Conservation (phyloP, 2,329 filamentous ascomycete species). For the Aureobasidium sp. region DNA sequence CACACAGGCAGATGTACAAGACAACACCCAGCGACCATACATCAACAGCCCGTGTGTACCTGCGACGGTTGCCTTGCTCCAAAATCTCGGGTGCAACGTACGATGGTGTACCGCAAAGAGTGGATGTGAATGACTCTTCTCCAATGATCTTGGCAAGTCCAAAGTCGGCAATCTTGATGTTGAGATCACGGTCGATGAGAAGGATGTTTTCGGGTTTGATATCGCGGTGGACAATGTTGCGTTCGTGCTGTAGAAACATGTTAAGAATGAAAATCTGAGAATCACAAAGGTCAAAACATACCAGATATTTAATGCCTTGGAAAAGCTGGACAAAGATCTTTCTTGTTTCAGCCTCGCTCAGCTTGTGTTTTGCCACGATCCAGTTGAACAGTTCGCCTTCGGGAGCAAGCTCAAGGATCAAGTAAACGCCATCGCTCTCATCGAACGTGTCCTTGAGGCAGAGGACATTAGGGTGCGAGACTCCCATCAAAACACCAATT, state of each 20-base stretch:
- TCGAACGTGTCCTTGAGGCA: constrained; percentile 94
- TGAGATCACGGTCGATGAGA: constrained; percentile 72
- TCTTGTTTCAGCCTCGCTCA: constrained; percentile 74
- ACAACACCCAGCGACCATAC: constrained; percentile 98
- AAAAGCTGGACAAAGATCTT: constrained; percentile 88
- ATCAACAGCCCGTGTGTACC: constrained; percentile 92
- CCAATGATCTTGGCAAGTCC: constrained; percentile 97
- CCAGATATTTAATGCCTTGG: constrained; percentile 88
- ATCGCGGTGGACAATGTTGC: constrained; percentile 93
- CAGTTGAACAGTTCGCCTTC: constrained; percentile 95
- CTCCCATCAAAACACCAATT: constrained; percentile 93
- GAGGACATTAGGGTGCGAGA: constrained; percentile 86
- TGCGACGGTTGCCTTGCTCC: constrained; percentile 68
- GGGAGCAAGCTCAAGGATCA: constrained; percentile 81
- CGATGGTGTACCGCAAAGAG: constrained; percentile 80
- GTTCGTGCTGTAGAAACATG: constrained; percentile 62
- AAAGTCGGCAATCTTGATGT: constrained; percentile 91
- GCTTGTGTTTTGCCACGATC: constrained; percentile 83
- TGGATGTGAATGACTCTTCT: constrained; percentile 96
- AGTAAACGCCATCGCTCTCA: constrained; percentile 80
- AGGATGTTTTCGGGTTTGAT: constrained; percentile 98
- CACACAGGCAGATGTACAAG: constrained; percentile 92
- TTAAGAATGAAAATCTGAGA: not conserved
- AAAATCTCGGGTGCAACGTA: constrained; percentile 94
- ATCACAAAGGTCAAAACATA: constrained; percentile 37